Evolutionary conservation across 2,329 filamentous ascomycete genomes (phyloP), one percentile per base, ranked within the genome.

Genomic region (Colletotrichum zoysiae): DNA sequence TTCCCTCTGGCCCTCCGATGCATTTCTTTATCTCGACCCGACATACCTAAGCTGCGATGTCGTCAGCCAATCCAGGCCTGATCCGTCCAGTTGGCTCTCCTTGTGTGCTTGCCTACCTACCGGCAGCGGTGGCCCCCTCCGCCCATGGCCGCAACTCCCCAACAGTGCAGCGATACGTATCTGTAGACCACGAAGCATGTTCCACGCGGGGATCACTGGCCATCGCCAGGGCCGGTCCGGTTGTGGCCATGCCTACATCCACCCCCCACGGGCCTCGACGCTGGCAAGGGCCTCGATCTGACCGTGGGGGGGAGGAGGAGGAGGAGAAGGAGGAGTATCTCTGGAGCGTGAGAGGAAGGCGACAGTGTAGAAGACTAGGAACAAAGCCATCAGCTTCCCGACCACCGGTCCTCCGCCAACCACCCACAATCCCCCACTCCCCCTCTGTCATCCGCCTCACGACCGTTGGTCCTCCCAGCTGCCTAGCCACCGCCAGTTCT

Each of bases 401-500:
- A 11, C 35, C 14, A n/a, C 5, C 33, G 12, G 35, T 38, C 20
- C 33, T 48, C 4, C n/a, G 4, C 46, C 20, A 20, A 30, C 30
- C 30, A 30, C 30, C 30, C 2, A 2, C 30, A 30, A 26, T 3
- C 26, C 30, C 30, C 26, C 26, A 30, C 26, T 3, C 20, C 33
- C 18, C n/a, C 50, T 38, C 26, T 18, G n/a, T 11, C 33, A 23
- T 18, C 18, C 42, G n/a, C n/a, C 35, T 69, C 57, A 86, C 84
- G 84, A 84, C 82, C 51, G 79, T 67, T 77, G 75, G 73, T 81
- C 81, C 75, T 85, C 84, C 91, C 91, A 93, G 78, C 91, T 93
- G 5, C 92, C 92, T 76, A 93, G 79, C 90, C 91, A 93, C 77
- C 91, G 86, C 84, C 87, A 92, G 58, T 82, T 85, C 79, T 88